Percentiles rank a stretch among this genome's conserved stretches.
Conservation (phyloP, 805 yeast genomes). For the Jamesozyma jinghongensis region DNA sequence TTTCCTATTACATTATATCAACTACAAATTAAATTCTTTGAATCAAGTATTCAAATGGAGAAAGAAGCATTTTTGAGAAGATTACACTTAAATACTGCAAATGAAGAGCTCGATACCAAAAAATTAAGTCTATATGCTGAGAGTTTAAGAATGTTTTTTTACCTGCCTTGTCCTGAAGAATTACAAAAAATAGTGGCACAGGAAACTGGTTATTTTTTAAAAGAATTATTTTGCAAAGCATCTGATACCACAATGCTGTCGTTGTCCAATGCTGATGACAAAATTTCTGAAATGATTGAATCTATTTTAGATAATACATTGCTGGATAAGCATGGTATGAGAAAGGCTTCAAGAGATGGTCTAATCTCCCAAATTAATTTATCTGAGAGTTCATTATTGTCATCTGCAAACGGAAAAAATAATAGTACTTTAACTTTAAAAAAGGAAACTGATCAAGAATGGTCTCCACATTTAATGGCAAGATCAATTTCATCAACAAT, state of each 20-base stretch:
- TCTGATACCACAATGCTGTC: conserved; percentile 22
- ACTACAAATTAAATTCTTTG: conserved; percentile 24
- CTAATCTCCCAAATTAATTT: conserved; percentile 6
- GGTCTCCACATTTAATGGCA: conserved; percentile 6
- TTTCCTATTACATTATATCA: conserved; percentile 8
- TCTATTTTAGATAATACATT: conserved; percentile 23
- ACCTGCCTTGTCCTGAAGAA: conserved; percentile 23
- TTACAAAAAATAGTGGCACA: conserved; percentile 20
- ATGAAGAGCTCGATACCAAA: conserved; percentile 10
- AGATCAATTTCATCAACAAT: conserved; percentile 6
- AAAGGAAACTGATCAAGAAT: conserved; percentile 1
- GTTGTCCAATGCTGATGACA: conserved; percentile 18
- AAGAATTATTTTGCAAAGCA: conserved; percentile 21
- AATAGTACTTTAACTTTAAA: background rate
- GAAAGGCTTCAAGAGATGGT: conserved; percentile 7
- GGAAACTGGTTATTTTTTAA: conserved; percentile 27
- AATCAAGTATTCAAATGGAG: conserved; percentile 26
- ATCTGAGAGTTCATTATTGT: conserved; percentile 3
- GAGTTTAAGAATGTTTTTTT: conserved; percentile 30
- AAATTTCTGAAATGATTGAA: conserved; percentile 19
- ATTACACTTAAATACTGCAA: conserved; percentile 12
- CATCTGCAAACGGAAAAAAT: background rate
- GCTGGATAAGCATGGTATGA: conserved; percentile 13
- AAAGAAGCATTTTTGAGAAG: conserved; percentile 26
- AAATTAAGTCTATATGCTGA: conserved; percentile 31